Evolutionary conservation across 2,329 filamentous ascomycete genomes (phyloP), one percentile per base, ranked within the genome.

Genomic region (Venturia effusa): DNA sequence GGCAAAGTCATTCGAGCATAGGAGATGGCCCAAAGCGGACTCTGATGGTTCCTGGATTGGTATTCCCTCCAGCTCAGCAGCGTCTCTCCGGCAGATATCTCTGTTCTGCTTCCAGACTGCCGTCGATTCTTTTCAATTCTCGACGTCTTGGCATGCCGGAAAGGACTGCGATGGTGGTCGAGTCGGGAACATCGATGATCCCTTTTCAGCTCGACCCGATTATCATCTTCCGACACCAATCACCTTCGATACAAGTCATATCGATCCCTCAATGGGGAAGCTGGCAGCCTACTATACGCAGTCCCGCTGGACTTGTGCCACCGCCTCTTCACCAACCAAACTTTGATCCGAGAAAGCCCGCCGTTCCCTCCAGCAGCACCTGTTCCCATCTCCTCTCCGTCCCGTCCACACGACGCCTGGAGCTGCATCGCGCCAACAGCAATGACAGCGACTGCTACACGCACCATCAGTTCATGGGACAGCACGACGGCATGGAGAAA

Each of bases 281-380:
- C 27, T 55, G 51, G 15, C n/a, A 51, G n/a, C n/a, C n/a, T 51
- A 37, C 11, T 37, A 11, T 37, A 32, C 24, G 27, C 24, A 34
- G 13, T 57, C 51, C n/a, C n/a, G n/a, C n/a, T 57, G 51, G 51
- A 34, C 51, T 57, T 57, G 51, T 34, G 51, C 51, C 7, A 57
- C 51, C 51, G 27, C 51, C 15, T 34, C 51, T 57, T 57, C 27
- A n/a, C 51, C 51, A 57, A 57, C 51, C 51, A 57, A 24, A 57
- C 51, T 57, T 17, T 24, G 15, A 22, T 45, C 43, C 43, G 43
- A 45, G 22, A n/a, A 2, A 24, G 43, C 43, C 43, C 43, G 43
- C 43, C 15, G 10, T 57, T 4, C 19, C 15, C 17, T 22, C 43
- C 4, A 32, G 48, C 4, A 32, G 48, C 48, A 55, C 48, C 48